Percentiles rank a stretch among this genome's conserved stretches.
phyloP scores from a whole-genome alignment of 352 stramenopile genomes.

The Halophytophthora batemanensis region DNA sequence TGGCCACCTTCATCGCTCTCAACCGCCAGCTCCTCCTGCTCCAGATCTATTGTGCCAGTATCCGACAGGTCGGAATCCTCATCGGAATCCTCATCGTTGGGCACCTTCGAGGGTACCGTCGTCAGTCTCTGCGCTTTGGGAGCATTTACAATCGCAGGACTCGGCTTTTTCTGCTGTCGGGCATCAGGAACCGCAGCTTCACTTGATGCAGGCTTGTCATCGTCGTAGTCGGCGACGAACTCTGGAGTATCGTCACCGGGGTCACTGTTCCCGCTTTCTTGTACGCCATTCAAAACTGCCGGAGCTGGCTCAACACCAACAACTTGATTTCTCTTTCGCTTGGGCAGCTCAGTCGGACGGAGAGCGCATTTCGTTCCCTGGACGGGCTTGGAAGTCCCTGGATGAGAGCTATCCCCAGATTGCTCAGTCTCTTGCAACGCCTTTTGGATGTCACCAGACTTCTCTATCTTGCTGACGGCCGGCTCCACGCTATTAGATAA shows the following conservation, averaged over 20 bases:
- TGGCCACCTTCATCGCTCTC: conserved; percentile 10
- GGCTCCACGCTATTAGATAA: background rate
- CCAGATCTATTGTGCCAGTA: conserved; percentile 31
- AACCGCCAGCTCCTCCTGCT: conserved; percentile 23
- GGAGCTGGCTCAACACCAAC: no score
- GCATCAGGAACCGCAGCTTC: no score
- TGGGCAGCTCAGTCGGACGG: no score
- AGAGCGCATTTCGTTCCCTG: no score
- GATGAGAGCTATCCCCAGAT: no score
- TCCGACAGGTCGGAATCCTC: conserved; percentile 27
- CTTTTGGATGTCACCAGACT: no score
- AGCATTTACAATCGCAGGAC: background rate
- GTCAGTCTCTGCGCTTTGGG: background rate
- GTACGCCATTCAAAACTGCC: no score
- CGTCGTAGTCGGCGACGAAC: conserved; percentile 1
- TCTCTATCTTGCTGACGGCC: no score
- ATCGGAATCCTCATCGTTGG: background rate
- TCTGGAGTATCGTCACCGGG: conserved; percentile 6
- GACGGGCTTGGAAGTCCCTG: no score
- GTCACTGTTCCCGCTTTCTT: background rate
- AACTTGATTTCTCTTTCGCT: no score
- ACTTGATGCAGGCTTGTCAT: background rate
- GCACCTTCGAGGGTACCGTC: background rate
- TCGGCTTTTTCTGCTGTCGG: background rate
- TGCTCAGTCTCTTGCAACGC: no score